Conservation (phyloP, 2,329 filamentous ascomycete genomes). For the Balansia obtecta region DNA sequence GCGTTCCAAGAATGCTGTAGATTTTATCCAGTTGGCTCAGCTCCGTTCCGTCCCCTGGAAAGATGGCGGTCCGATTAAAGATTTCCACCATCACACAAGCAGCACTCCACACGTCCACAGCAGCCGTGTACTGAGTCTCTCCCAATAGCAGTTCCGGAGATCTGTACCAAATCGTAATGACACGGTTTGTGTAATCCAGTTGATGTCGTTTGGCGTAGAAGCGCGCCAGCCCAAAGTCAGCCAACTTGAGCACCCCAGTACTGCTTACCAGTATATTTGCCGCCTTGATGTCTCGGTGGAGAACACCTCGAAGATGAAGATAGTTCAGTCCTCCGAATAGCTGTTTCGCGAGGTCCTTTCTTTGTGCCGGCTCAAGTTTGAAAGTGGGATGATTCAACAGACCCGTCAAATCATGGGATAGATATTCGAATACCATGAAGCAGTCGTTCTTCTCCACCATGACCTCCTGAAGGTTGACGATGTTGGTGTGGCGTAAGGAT, state of each 20-base stretch:
- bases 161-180: constrained; percentile 98
- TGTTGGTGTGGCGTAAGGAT: constrained; percentile 68
- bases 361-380: constrained; percentile 70
- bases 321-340: constrained; percentile 92
- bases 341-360: constrained; percentile 86
- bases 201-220: constrained; percentile 91
- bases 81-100: constrained; percentile 96
- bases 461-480: constrained; percentile 75
- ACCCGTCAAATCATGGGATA: constrained; percentile 91
- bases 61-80: constrained; percentile 86
- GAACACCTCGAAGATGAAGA: constrained; percentile 79
- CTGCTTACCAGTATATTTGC: constrained; percentile 94
- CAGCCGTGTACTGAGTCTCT: constrained; percentile 80
- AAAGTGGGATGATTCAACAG: constrained; percentile 91
- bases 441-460: constrained; percentile 99
- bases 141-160: constrained; percentile 83
- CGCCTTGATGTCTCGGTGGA: constrained; percentile 96
- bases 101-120: constrained; percentile 92
- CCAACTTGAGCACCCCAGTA: constrained; percentile 77
- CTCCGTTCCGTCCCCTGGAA: constrained; percentile 91
- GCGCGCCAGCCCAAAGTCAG: constrained; percentile 89
- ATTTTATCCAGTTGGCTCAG: constrained; percentile 94
- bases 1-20: constrained; percentile 84
- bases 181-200: constrained; percentile 93
- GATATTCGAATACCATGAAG: constrained; percentile 99